Conservation (phyloP, 345 rosid species). For the Hirschfeldia incana region DNA sequence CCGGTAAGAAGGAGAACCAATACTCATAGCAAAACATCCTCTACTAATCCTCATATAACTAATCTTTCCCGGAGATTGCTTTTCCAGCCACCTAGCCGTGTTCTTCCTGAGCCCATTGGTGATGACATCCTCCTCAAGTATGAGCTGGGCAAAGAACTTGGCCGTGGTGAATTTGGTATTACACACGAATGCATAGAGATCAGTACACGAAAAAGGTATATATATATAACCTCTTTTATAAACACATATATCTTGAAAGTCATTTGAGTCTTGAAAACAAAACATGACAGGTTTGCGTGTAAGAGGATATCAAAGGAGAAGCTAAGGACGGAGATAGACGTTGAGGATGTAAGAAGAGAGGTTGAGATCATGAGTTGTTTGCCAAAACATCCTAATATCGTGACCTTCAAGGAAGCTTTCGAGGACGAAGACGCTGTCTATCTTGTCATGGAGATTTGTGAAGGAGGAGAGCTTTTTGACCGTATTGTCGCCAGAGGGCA, state of each 20-base stretch:
- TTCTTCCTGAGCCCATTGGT: slow-evolving; percentile 51
- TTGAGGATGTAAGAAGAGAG: slow-evolving; percentile 90
- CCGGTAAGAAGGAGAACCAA: slow-evolving; percentile 28
- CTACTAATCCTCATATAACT: slow-evolving; percentile 33
- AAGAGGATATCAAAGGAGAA: slow-evolving; percentile 84
- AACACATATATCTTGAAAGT: not conserved
- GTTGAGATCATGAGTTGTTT: slow-evolving; percentile 79
- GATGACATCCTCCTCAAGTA: slow-evolving; percentile 56
- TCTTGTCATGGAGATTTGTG: slow-evolving; percentile 90
- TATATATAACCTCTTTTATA: no score
- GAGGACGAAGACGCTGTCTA: slow-evolving; percentile 77
- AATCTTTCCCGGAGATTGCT: slow-evolving; percentile 40
- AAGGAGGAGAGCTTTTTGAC: slow-evolving; percentile 91
- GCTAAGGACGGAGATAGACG: slow-evolving; percentile 77
- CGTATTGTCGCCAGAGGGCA: slow-evolving; percentile 79
- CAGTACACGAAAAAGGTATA: slow-evolving; percentile 41
- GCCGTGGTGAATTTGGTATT: slow-evolving; percentile 89
- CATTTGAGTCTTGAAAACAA: not conserved
- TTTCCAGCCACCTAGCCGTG: slow-evolving; percentile 27
- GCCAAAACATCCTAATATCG: slow-evolving; percentile 83
- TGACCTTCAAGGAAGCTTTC: slow-evolving; percentile 66
- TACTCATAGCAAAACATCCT: slow-evolving; percentile 25
- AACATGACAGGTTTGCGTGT: slow-evolving; percentile 52
- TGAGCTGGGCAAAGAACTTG: slow-evolving; percentile 61
- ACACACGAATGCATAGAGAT: slow-evolving; percentile 60